Percentiles rank a stretch among this genome's conserved stretches.
These are phyloP conservation scores for Trichosporon inkin DNA, from an alignment of 1,284 basidiomycete species.

Conservation along the genomic window DNA sequence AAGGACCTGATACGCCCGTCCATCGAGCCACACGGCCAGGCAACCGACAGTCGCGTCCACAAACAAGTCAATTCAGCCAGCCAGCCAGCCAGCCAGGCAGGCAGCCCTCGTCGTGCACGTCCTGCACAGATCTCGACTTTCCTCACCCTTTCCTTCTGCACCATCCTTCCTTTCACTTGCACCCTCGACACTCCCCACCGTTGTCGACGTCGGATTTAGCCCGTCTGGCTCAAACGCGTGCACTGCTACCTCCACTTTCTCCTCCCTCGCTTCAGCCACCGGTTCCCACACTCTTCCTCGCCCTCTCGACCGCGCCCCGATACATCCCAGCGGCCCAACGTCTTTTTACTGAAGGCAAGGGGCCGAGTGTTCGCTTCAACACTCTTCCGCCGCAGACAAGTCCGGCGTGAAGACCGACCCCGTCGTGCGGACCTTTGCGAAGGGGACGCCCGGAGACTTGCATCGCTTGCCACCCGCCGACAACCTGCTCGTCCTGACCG, in stretches of 20 bases:
- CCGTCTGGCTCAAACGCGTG: background rate
- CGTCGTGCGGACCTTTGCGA: no score
- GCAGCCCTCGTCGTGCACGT: no score
- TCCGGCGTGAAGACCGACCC: no score
- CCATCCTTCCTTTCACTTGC: background rate
- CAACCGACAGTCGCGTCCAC: no score
- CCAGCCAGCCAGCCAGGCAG: background rate
- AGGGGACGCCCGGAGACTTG: background rate
- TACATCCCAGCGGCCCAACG: background rate
- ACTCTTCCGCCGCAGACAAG: no score
- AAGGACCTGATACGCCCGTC: no score
- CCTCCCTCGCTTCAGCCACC: background rate
- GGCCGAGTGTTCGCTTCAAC: no score
- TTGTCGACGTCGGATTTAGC: background rate
- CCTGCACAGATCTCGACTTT: no score
- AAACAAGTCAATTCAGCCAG: no score
- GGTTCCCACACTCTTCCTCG: background rate
- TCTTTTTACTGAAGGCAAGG: background rate
- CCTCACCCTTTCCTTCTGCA: no score
- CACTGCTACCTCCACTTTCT: background rate
- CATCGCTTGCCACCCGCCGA: background rate
- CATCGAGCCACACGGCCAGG: no score
- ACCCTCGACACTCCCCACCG: background rate
- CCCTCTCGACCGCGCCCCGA: background rate
- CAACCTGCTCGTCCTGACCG: background rate